Conservation (phyloP, 768 basidiomycete species). For the Tricholoma terreum region DNA sequence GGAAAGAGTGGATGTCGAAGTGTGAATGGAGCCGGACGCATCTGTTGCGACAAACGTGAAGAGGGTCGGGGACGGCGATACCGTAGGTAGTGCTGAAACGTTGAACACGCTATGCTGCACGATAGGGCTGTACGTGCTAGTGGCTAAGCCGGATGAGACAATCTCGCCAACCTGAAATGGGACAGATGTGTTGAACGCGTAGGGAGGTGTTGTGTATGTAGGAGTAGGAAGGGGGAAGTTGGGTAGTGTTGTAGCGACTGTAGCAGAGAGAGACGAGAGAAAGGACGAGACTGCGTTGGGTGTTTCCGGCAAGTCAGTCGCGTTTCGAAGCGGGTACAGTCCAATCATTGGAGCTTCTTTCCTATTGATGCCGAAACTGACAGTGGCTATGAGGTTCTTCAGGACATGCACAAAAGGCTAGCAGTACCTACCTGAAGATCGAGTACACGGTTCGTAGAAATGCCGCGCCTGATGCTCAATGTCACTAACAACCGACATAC, state of each 20-base stretch:
- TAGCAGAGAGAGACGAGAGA: slow-evolving; percentile 60
- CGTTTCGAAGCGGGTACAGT: slow-evolving; percentile 59
- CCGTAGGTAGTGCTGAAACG: slow-evolving; percentile 53
- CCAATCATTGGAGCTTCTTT: slow-evolving; percentile 78
- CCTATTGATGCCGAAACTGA: slow-evolving; percentile 68
- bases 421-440: slow-evolving; percentile 59
- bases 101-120: slow-evolving; percentile 39
- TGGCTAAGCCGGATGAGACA: slow-evolving; percentile 60
- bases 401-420: background rate
- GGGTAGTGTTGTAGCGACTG: slow-evolving; percentile 65
- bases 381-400: background rate
- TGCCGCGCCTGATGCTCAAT: slow-evolving; percentile 42
- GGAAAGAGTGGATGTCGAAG: slow-evolving; percentile 48
- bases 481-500: background rate
- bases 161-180: slow-evolving; percentile 52
- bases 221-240: slow-evolving; percentile 70
- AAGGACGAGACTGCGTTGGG: slow-evolving; percentile 43
- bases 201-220: slow-evolving; percentile 57
- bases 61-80: slow-evolving; percentile 48
- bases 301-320: slow-evolving; percentile 39
- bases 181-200: slow-evolving; percentile 68
- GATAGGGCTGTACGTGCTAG: slow-evolving; percentile 66
- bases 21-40: slow-evolving; percentile 48
- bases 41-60: slow-evolving; percentile 60
- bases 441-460: slow-evolving; percentile 79